Base-by-base conservation (phyloP, 768 basidiomycete genomes). In the Obba rivulosa region DNA sequence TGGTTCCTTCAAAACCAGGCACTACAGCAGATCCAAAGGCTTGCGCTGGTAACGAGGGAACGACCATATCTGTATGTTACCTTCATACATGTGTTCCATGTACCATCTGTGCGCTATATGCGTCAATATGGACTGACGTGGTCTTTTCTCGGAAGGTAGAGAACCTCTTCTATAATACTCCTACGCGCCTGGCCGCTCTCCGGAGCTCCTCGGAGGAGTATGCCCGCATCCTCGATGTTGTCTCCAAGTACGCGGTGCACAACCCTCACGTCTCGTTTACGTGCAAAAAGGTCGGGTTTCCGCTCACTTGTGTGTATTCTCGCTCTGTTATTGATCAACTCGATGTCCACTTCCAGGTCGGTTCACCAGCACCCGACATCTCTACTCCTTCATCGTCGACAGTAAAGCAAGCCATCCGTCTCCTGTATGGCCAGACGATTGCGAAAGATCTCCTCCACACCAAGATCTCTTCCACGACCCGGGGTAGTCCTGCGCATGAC, bases 41-140 rank as follows among this genome's bases (percentile, higher is more conserved):
- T 13, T 87, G 84, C 53, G 95, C 96, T 16, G 93, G 93, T 4
- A 96, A 94, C 58, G 89, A 96, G 48, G 96, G 96, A 2, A 98
- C 96, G 0, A 85, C 81, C 2, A 85, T 98, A 39, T 85, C 77
- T 2, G 94, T 92, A 58, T 44, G 79, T 66, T 25, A 28, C 28
- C 28, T 31, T 13, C 7, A 5, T 31, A 31, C 18, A 41, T 24
- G 34, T 39, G 43, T 23, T n/a, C 16, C 17, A 17, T n/a, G n/a
- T n/a, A n/a, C n/a, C n/a, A n/a, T n/a, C n/a, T n/a, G n/a, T n/a
- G n/a, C n/a, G n/a, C n/a, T n/a, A n/a, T n/a, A n/a, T n/a, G n/a
- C n/a, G n/a, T n/a, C n/a, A n/a, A n/a, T n/a, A n/a, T n/a, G n/a
- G n/a, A n/a, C n/a, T n/a, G n/a, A n/a, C n/a, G n/a, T n/a, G n/a